A percentile compares a stretch with the other conserved stretches of the same genome.
Conservation (phyloP, 2,329 filamentous ascomycete genomes). For the Dactylellina parvicollis region DNA sequence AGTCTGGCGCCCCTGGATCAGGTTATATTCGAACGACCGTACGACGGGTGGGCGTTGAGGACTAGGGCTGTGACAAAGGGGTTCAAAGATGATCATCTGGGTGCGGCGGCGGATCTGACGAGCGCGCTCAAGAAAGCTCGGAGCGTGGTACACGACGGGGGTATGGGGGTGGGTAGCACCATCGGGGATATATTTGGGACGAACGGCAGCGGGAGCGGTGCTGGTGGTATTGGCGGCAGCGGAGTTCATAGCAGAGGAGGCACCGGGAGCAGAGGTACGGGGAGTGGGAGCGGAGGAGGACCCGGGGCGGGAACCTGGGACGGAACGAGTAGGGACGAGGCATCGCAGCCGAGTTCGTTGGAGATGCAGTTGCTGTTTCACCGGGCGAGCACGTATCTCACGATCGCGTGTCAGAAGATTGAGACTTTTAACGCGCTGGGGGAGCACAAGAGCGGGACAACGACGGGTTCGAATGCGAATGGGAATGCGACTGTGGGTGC, state of each 20-base stretch:
- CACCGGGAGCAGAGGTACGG: constrained; percentile 57
- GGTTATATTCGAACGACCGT: constrained; percentile 72
- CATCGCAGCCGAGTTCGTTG: constrained; percentile 77
- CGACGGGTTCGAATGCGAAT: constrained; percentile 50
- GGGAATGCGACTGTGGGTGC: constrained; percentile 38
- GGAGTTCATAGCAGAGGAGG: constrained; percentile 36
- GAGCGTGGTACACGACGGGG: constrained; percentile 64
- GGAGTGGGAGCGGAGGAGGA: constrained; percentile 57
- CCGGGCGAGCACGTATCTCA: constrained; percentile 76
- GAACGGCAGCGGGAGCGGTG: constrained; percentile 1
- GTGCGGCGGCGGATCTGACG: constrained; percentile 76
- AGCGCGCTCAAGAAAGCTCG: constrained; percentile 70
- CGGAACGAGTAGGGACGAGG: constrained; percentile 64
- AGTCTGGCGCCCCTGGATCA: constrained; percentile 73
- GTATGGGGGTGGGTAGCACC: constrained; percentile 67
- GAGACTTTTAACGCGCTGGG: constrained; percentile 46
- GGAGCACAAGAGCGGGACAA: constrained; percentile 60
- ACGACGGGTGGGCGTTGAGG: constrained; percentile 73
- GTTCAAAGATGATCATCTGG: constrained; percentile 78
- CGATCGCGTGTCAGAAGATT: constrained; percentile 68
- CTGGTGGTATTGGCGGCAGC: constrained; percentile 3
- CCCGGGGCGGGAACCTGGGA: constrained; percentile 46
- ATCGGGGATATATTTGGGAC: constrained; percentile 59
- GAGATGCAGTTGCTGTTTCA: constrained; percentile 80
- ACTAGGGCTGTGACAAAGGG: constrained; percentile 78